phyloP scores from a whole-genome alignment of 2,329 filamentous ascomycete species.

The Aspergillus sp. region DNA sequence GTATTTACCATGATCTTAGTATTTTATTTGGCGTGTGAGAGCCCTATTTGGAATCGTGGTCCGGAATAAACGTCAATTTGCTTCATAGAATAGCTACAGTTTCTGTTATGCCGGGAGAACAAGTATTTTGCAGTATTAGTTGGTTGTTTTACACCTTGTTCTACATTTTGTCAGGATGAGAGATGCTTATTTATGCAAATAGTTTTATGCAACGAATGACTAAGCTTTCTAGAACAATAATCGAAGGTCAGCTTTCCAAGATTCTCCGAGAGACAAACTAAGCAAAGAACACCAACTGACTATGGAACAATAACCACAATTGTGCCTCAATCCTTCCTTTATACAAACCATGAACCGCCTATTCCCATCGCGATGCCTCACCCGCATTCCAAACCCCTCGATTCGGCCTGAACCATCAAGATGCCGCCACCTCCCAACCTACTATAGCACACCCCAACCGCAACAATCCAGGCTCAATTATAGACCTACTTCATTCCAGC shows the following conservation, averaged over 20 bases:
- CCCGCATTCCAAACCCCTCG: background rate
- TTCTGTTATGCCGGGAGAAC: no score
- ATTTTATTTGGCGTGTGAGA: no score
- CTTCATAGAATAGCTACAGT: no score
- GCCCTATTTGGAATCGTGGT: no score
- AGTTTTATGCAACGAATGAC: background rate
- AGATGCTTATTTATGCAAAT: background rate
- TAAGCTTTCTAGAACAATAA: conserved; percentile 6
- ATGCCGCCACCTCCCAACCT: background rate
- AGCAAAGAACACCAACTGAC: background rate
- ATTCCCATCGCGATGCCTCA: conserved; percentile 1
- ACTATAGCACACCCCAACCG: background rate
- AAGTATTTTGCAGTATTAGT: no score
- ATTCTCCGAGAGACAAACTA: background rate
- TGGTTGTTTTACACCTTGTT: background rate
- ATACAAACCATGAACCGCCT: conserved; percentile 7
- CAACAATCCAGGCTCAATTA: background rate
- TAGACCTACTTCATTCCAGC: background rate
- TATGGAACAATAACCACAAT: conserved; percentile 5
- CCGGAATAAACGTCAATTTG: no score
- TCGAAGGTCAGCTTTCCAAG: background rate
- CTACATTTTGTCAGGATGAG: no score
- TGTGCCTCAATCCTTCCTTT: background rate
- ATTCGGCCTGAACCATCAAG: background rate
- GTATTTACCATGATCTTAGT: background rate